These are phyloP conservation scores for Skeletonema grethae DNA, from an alignment of 108 stramenopile genomes.

Conservation along the genomic window DNA sequence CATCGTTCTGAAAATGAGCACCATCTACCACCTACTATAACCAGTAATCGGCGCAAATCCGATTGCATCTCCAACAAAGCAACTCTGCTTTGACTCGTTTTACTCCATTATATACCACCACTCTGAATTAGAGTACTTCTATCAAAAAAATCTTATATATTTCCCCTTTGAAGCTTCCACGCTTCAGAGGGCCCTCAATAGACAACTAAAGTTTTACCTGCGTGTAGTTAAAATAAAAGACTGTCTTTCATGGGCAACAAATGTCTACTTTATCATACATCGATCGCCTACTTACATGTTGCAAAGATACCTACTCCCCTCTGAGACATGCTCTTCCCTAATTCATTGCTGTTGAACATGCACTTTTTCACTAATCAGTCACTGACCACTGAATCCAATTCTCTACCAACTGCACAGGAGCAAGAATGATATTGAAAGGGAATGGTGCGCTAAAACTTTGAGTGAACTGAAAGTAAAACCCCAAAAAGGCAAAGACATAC, in stretches of 20 bases:
- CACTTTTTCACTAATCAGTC: conserved; percentile 14
- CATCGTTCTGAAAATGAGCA: neutral
- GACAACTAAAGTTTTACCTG: neutral
- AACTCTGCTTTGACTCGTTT: neutral
- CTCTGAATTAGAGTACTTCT: neutral
- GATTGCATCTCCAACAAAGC: neutral
- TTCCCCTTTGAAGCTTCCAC: neutral
- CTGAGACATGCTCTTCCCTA: neutral
- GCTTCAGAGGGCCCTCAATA: neutral
- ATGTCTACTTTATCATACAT: neutral
- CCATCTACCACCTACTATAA: too few species aligned
- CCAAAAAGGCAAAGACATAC: conserved; percentile 82
- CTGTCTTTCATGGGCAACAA: neutral
- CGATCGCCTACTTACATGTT: neutral
- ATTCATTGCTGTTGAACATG: neutral
- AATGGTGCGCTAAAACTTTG: conserved; percentile 81
- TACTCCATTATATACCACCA: neutral
- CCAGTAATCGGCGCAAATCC: too few species aligned
- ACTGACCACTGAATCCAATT: conserved; percentile 76
- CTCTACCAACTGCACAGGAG: conserved; percentile 79
- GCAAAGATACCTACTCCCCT: too few species aligned
- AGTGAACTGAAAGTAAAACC: conserved; percentile 85
- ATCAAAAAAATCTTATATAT: too few species aligned
- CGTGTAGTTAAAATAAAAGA: neutral
- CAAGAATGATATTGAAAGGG: conserved; percentile 85